Percentiles rank a stretch among this genome's conserved stretches.
Conservation (phyloP, 441 rosid species). For the Aquilaria agallochum region DNA sequence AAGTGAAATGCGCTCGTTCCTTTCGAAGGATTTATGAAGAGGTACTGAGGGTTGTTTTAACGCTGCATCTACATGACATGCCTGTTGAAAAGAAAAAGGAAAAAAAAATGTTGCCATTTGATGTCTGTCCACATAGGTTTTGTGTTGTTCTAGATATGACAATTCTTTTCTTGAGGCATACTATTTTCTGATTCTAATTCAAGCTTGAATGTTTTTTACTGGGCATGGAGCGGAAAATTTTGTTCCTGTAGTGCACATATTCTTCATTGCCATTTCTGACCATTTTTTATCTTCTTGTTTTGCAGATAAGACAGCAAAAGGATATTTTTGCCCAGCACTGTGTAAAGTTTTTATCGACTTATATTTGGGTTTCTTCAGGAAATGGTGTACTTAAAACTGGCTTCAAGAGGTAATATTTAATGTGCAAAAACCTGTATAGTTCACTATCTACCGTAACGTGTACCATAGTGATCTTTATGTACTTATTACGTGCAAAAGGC, state of each 20-base stretch:
- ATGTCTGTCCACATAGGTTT: neutral
- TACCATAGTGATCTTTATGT: neutral
- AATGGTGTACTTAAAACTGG: conserved; percentile 66
- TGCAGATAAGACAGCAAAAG: conserved; percentile 88
- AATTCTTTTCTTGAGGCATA: conserved; percentile 1
- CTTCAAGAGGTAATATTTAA: conserved; percentile 52
- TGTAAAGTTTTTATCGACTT: conserved; percentile 71
- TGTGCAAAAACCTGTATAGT: neutral
- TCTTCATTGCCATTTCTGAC: conserved; percentile 8
- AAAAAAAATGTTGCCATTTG: neutral
- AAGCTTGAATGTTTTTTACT: neutral
- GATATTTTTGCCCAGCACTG: conserved; percentile 68
- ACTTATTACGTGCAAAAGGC: neutral
- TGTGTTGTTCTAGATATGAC: neutral
- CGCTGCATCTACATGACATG: conserved; percentile 3
- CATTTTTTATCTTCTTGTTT: conserved; percentile 15
- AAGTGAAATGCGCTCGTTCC: conserved; percentile 68
- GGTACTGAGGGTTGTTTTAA: conserved; percentile 35
- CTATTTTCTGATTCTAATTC: neutral
- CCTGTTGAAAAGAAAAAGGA: neutral
- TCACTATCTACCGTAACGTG: neutral
- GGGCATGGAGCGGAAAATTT: too few species aligned
- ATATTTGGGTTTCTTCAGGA: conserved; percentile 80
- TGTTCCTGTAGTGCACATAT: too few species aligned
- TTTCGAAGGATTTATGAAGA: conserved; percentile 96